A percentile compares a stretch with the other conserved stretches of the same genome.
phyloP scores from a whole-genome alignment of 2,329 filamentous ascomycete species.

The Ilyonectria destructans region DNA sequence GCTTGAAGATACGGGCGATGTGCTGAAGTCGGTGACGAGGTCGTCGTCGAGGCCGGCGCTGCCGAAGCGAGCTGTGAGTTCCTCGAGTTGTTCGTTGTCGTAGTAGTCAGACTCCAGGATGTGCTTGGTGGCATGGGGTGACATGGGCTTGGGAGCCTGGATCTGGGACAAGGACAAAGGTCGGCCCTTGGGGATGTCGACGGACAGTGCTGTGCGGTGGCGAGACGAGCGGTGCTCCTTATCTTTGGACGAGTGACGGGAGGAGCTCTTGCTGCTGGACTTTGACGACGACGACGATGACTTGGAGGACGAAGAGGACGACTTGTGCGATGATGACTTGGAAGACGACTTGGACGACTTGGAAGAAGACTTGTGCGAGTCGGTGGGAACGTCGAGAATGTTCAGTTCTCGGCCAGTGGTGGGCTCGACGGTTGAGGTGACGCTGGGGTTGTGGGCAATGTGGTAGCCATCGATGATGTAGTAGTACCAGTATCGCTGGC shows the following conservation, averaged over 20 bases:
- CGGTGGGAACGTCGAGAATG: slow-evolving; percentile 90
- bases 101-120: slow-evolving; percentile 88
- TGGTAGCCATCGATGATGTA: slow-evolving; percentile 99
- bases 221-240: slow-evolving; percentile 60
- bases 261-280: slow-evolving; percentile 56
- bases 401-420: slow-evolving; percentile 98
- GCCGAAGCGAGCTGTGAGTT: slow-evolving; percentile 84
- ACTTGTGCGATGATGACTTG: slow-evolving; percentile 55
- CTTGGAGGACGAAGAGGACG: slow-evolving; percentile 42
- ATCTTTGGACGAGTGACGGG: slow-evolving; percentile 65
- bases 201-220: slow-evolving; percentile 61
- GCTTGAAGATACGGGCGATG: slow-evolving; percentile 76
- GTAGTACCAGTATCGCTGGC: slow-evolving; percentile 99
- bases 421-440: slow-evolving; percentile 91
- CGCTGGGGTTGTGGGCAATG: slow-evolving; percentile 94
- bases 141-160: slow-evolving; percentile 89
- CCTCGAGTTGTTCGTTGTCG: slow-evolving; percentile 81
- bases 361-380: slow-evolving; percentile 61
- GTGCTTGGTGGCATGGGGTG: slow-evolving; percentile 88
- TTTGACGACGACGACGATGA: slow-evolving; percentile 47
- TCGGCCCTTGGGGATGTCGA: slow-evolving; percentile 89
- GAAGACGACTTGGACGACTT: slow-evolving; percentile 64
- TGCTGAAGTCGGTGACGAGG: slow-evolving; percentile 69
- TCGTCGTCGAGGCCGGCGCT: slow-evolving; percentile 72
- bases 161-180: slow-evolving; percentile 92